A percentile compares a stretch with the other conserved stretches of the same genome.
phyloP scores from a whole-genome alignment of 73 alveolate genomes.

The Tetrahymena thermophila region DNA sequence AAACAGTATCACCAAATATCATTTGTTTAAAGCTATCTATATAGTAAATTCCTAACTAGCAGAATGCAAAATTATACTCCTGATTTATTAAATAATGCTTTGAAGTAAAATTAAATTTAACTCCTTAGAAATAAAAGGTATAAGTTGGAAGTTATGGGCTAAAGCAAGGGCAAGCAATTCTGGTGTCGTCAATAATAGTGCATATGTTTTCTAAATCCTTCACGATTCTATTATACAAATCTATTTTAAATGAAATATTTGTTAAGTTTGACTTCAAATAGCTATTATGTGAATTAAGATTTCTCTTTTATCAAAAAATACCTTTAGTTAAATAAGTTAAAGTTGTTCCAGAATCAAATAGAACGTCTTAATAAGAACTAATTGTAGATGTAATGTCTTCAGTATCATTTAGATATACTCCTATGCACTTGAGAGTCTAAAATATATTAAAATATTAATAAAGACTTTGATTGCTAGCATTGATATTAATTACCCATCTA shows the following conservation, averaged over 20 bases:
- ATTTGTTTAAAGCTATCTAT: not conserved
- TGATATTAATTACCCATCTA: not conserved
- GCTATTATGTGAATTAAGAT: not conserved
- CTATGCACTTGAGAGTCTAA: not conserved
- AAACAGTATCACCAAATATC: not conserved
- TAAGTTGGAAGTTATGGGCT: not conserved
- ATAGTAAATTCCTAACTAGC: not conserved
- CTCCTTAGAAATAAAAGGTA: not conserved
- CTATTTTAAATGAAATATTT: not conserved
- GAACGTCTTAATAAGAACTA: not conserved
- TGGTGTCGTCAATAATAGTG: not conserved
- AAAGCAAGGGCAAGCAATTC: not conserved
- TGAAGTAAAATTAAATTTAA: not conserved
- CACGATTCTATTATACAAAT: not conserved
- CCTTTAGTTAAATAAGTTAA: not conserved
- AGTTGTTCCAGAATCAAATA: not conserved
- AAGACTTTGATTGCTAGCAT: not conserved
- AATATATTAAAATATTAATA: not conserved
- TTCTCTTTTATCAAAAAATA: not conserved
- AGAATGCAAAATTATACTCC: not conserved
- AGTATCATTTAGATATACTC: not conserved
- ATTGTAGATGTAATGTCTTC: not conserved
- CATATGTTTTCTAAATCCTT: not conserved
- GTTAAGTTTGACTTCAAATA: not conserved
- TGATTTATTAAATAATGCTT: not conserved